phyloP scores from a whole-genome alignment of 1,139 yeast species.

The Martiniozyma asiatica region DNA sequence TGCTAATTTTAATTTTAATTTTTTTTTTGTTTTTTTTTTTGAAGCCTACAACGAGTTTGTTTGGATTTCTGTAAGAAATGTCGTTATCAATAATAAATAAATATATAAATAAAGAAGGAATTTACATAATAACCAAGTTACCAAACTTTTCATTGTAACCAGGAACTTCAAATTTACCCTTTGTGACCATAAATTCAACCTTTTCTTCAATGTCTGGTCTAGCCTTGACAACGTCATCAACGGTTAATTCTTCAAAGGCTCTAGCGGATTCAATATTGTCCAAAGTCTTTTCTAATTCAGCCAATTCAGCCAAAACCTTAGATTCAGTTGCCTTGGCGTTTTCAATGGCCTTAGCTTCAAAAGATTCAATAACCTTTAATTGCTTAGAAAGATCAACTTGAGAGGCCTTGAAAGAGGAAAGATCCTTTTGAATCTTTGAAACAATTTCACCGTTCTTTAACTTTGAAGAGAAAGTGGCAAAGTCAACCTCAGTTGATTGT shows the following conservation, averaged over 20 bases:
- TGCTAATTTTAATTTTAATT: no score
- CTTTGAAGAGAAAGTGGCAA: slow-evolving; percentile 62
- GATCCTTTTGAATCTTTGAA: slow-evolving; percentile 70
- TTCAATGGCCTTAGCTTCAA: slow-evolving; percentile 90
- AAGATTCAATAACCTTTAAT: slow-evolving; percentile 81
- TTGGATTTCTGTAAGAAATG: no score
- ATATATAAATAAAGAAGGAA: no score
- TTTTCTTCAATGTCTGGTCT: slow-evolving; percentile 96
- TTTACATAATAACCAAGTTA: slow-evolving; percentile 88
- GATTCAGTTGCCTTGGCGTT: slow-evolving; percentile 91
- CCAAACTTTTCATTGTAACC: slow-evolving; percentile 98
- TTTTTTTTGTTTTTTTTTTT: no score
- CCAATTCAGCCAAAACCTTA: slow-evolving; percentile 76
- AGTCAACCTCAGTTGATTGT: slow-evolving; percentile 73
- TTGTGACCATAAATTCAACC: slow-evolving; percentile 88
- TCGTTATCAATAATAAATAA: no score
- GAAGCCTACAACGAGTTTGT: no score
- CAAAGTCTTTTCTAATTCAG: slow-evolving; percentile 77
- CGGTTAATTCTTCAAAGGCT: slow-evolving; percentile 94
- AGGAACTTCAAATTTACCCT: slow-evolving; percentile 97
- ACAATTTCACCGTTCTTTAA: slow-evolving; percentile 76
- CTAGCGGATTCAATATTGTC: slow-evolving; percentile 92
- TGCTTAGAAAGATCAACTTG: slow-evolving; percentile 82
- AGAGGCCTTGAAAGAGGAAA: slow-evolving; percentile 66
- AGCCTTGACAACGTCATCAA: slow-evolving; percentile 88